These are phyloP conservation scores for Anastatica hierochuntica DNA, from an alignment of 345 rosid species.

Conservation along the genomic window DNA sequence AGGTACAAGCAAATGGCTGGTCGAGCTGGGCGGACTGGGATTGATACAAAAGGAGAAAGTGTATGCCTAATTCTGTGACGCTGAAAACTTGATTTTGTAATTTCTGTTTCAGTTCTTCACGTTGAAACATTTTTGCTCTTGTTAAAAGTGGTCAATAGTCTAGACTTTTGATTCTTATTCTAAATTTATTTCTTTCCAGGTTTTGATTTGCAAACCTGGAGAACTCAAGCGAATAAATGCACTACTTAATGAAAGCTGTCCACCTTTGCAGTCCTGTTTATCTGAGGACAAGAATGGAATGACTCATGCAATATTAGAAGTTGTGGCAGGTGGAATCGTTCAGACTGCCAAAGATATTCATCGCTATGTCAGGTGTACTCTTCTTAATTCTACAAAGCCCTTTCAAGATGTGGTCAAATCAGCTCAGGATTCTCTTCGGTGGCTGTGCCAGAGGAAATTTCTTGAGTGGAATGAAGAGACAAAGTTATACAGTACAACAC, in stretches of 20 bases:
- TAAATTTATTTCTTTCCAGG: slow-evolving; percentile 47
- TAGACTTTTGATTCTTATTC: too few relatives aligned
- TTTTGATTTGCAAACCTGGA: slow-evolving; percentile 76
- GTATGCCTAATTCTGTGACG: slow-evolving; percentile 34
- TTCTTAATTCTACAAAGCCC: slow-evolving; percentile 89
- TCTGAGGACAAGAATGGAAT: slow-evolving; percentile 98
- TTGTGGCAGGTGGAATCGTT: slow-evolving; percentile 96
- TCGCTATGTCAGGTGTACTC: slow-evolving; percentile 93
- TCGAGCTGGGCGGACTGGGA: slow-evolving; percentile 98
- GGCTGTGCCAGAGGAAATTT: slow-evolving; percentile 87
- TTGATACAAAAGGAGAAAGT: slow-evolving; percentile 97
- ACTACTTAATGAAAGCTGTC: slow-evolving; percentile 76
- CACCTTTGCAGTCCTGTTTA: slow-evolving; percentile 85
- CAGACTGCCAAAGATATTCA: slow-evolving; percentile 86
- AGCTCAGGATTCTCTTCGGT: slow-evolving; percentile 95
- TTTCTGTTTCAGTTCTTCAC: neutral
- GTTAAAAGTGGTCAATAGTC: slow-evolving; percentile 3
- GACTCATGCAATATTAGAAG: slow-evolving; percentile 99
- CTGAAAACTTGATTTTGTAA: too few relatives aligned
- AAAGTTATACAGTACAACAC: slow-evolving; percentile 70
- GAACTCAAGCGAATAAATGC: slow-evolving; percentile 75
- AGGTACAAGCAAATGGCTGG: slow-evolving; percentile 99
- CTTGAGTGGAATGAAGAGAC: slow-evolving; percentile 94
- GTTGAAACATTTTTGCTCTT: neutral
- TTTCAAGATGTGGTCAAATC: slow-evolving; percentile 92